These are phyloP conservation scores for Backusella westeae DNA, from an alignment of 192 early-diverging fungal species.

Conservation along the genomic window DNA sequence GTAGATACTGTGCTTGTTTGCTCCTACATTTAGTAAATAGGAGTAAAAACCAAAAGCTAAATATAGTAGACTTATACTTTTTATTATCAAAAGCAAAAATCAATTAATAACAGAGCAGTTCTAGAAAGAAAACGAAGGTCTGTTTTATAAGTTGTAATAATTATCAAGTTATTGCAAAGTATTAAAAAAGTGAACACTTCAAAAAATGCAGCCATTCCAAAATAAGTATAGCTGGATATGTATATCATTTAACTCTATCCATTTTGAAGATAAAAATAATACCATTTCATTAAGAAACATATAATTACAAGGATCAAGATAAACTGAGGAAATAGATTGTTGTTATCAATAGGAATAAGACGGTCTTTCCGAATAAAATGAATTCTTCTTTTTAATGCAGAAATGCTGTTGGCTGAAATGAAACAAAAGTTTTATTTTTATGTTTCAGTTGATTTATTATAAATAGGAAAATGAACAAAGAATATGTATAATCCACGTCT, in stretches of 20 bases:
- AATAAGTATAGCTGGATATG: background rate
- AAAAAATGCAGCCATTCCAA: background rate
- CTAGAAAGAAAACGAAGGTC: background rate
- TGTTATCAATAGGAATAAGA: background rate
- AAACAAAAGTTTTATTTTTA: background rate
- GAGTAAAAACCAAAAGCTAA: too few relatives aligned
- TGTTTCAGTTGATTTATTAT: background rate
- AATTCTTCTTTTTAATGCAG: background rate
- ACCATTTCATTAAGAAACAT: background rate
- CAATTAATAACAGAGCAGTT: background rate
- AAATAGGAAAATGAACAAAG: background rate
- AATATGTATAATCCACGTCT: background rate
- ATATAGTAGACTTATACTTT: too few relatives aligned
- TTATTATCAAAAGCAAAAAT: too few relatives aligned
- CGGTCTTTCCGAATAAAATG: background rate
- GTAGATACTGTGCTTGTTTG: too few relatives aligned
- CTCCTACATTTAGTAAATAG: too few relatives aligned
- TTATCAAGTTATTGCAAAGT: background rate
- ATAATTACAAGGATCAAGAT: background rate
- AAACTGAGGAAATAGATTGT: background rate
- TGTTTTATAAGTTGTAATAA: background rate
- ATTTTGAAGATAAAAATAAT: background rate
- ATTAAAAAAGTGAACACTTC: background rate
- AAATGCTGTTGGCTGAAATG: background rate
- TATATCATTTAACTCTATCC: background rate